Evolutionary conservation across 1,284 basidiomycete genomes (phyloP).

Genomic region (Apiotrichum montevideense): DNA sequence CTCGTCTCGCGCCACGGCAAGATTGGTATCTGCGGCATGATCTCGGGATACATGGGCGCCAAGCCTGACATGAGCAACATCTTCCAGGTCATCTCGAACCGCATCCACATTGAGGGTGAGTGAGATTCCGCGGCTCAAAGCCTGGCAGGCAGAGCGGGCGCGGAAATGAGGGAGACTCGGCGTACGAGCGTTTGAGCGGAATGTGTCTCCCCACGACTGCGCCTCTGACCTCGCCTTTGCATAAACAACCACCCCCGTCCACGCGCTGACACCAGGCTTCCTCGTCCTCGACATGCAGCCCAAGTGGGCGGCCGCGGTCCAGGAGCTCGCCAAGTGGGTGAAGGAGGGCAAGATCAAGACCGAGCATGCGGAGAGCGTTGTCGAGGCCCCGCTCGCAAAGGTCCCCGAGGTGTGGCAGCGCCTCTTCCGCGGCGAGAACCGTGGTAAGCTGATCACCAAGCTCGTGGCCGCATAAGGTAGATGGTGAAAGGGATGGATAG

Average conservation of each 20-base stretch:
- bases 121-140: background rate
- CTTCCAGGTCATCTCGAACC: slow-evolving; percentile 36
- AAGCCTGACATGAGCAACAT: slow-evolving; percentile 15
- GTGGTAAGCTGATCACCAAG: slow-evolving; percentile 29
- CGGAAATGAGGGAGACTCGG: too few relatives aligned
- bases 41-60: slow-evolving; percentile 10
- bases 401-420: slow-evolving; percentile 24
- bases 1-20: slow-evolving; percentile 43
- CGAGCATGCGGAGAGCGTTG: slow-evolving; percentile 7
- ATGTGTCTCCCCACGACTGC: too few relatives aligned
- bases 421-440: slow-evolving; percentile 24
- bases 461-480: slow-evolving; percentile 4
- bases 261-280: slow-evolving; percentile 26
- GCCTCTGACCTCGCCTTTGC: too few relatives aligned
- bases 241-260: too few relatives aligned
- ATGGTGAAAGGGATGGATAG: background rate
- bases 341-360: slow-evolving; percentile 10
- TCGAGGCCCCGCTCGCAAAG: slow-evolving; percentile 21
- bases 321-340: slow-evolving; percentile 11
- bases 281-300: slow-evolving; percentile 29
- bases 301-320: background rate
- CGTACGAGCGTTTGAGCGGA: too few relatives aligned
- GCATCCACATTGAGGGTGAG: slow-evolving; percentile 37
- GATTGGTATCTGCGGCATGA: slow-evolving; percentile 45
- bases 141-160: too few relatives aligned